A percentile compares a stretch with the other conserved stretches of the same genome.
These are phyloP conservation scores for Vitis riparia DNA, from an alignment of 164 flowering plant genomes.

Conservation along the genomic window DNA sequence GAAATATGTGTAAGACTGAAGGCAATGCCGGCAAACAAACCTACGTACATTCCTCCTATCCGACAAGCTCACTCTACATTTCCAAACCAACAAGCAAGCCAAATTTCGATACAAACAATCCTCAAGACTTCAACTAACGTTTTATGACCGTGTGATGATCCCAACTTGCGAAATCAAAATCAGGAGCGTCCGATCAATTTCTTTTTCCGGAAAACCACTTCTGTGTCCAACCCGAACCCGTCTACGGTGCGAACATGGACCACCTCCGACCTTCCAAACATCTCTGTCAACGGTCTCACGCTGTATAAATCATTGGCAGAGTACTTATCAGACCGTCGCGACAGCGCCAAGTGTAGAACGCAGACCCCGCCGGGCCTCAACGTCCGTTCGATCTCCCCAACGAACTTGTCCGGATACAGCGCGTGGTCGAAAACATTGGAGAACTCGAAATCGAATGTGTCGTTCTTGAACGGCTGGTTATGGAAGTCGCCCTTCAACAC, in stretches of 20 bases:
- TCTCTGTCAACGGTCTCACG: constrained; percentile 48
- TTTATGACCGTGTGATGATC: too few relatives aligned
- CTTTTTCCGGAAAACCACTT: constrained; percentile 63
- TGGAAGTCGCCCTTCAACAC: constrained; percentile 82
- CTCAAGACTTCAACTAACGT: too few relatives aligned
- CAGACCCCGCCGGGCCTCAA: constrained; percentile 71
- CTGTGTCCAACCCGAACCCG: constrained; percentile 87
- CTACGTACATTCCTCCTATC: too few relatives aligned
- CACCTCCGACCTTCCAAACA: constrained; percentile 54
- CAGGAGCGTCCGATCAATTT: constrained; percentile 11
- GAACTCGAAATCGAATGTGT: constrained; percentile 81
- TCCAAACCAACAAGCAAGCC: too few relatives aligned
- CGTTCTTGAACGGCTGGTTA: constrained; percentile 65
- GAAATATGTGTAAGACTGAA: too few relatives aligned
- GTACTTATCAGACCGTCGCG: constrained; percentile 61
- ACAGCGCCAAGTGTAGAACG: constrained; percentile 74
- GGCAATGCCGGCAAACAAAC: too few relatives aligned
- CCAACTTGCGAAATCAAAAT: not conserved
- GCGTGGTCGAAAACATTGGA: constrained; percentile 96
- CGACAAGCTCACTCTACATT: too few relatives aligned
- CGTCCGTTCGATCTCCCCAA: constrained; percentile 87
- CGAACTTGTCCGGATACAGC: constrained; percentile 66
- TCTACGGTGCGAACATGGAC: constrained; percentile 59
- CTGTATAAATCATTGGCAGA: constrained; percentile 82
- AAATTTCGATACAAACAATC: too few relatives aligned